Evolutionary conservation across 2,329 filamentous ascomycete species (phyloP), one percentile per base, ranked within the genome.

Genomic region (Ascochyta fabae): DNA sequence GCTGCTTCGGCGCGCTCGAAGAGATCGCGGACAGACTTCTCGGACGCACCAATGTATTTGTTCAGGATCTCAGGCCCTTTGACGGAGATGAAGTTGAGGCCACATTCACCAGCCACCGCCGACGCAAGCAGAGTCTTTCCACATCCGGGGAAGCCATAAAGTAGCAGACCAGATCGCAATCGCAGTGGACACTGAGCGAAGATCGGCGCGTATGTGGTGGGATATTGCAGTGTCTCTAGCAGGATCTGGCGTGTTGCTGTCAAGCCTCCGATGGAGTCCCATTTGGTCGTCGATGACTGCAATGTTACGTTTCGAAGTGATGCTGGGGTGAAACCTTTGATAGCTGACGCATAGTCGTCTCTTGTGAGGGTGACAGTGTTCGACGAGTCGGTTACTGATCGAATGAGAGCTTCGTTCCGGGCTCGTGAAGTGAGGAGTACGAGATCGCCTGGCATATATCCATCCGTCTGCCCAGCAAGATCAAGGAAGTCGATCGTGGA

Each of bases 1-100:
- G 95, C 95, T 3, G 95, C 94, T 70, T 89, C 88, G 0, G 95
- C 95, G 38, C 95, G 86, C 72, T 96, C 94, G 69, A 99, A 99
- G 1, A 99, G 82, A 74, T 99, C 95, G 38, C 96, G 88, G 6
- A 99, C 93, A 58, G 88, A 92, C 81, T 99, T 99, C 71, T 99
- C 95, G 26, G 91, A 96, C 0, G 95, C 95, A 70, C 95, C 95
- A 56, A 99, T 99, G 75, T 99, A 99, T 78, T 99, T 99, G 82
- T 99, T 99, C 50, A 99, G 79, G 56, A 99, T 98, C 75, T 99
- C 96, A 0, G 95, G 95, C 0, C 95, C 95, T 78, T 99, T 99
- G 70, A 99, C 95, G 36, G 89, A 93, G 76, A 99, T 99, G 77
- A 99, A 99, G 76, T 99, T 99, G 58, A 99, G 86, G 0, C 94